Evolutionary conservation across 371 early-diverging fungal genomes (phyloP).

Genomic region (Apophysomyces sp.): DNA sequence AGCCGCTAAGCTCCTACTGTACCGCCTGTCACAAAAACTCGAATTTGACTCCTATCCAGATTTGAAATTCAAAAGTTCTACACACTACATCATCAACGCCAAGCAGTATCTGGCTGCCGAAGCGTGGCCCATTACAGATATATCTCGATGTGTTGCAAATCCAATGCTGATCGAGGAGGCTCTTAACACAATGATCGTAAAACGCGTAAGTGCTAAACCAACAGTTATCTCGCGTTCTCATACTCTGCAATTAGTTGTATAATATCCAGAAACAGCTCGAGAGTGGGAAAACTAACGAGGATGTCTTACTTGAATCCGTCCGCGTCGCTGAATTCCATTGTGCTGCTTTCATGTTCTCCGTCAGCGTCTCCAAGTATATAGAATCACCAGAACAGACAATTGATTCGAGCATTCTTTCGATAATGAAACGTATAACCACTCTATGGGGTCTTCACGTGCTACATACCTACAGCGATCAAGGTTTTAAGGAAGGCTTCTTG

Average conservation of each 20-base stretch:
- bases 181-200: constrained; percentile 33
- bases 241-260: constrained; percentile 17
- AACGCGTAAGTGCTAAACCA: constrained; percentile 33
- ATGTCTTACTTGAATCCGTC: constrained; percentile 34
- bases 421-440: constrained; percentile 31
- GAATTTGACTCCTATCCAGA: constrained; percentile 30
- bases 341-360: constrained; percentile 30
- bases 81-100: constrained; percentile 31
- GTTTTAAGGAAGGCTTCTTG: constrained; percentile 53
- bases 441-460: constrained; percentile 45
- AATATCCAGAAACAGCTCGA: constrained; percentile 25
- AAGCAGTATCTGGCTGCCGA: constrained; percentile 25
- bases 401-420: constrained; percentile 21
- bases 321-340: constrained; percentile 41
- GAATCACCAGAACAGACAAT: constrained; percentile 14
- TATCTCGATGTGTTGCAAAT: constrained; percentile 18
- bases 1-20: constrained; percentile 35
- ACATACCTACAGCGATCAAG: constrained; percentile 46
- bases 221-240: not conserved
- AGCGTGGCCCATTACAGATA: constrained; percentile 22
- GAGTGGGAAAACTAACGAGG: constrained; percentile 15
- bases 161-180: constrained; percentile 26
- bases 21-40: constrained; percentile 28
- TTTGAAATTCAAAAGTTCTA: constrained; percentile 32
- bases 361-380: constrained; percentile 31